phyloP scores from a whole-genome alignment of 192 early-diverging fungal genomes.

The Phlyctochytrium arcticum region DNA sequence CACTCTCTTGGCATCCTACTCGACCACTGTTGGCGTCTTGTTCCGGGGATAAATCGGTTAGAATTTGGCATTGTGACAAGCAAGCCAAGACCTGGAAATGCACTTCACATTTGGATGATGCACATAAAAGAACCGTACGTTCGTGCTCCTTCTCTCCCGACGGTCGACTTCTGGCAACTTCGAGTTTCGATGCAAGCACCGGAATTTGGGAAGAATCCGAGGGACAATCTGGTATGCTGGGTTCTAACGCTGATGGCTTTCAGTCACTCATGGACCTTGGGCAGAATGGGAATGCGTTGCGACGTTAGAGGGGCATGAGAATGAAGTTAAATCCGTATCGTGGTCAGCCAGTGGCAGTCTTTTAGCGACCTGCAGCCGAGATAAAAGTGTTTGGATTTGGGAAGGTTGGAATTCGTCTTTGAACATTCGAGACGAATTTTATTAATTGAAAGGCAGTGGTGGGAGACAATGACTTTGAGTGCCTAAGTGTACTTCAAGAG shows the following conservation, averaged over 20 bases:
- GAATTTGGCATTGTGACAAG: slow-evolving; percentile 67
- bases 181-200: slow-evolving; percentile 90
- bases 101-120: slow-evolving; percentile 70
- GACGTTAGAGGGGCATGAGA: slow-evolving; percentile 96
- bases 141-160: slow-evolving; percentile 75
- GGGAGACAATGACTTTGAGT: slow-evolving; percentile 91
- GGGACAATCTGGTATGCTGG: slow-evolving; percentile 30
- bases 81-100: slow-evolving; percentile 58
- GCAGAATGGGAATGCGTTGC: slow-evolving; percentile 83
- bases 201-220: slow-evolving; percentile 85
- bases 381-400: slow-evolving; percentile 99
- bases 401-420: slow-evolving; percentile 49
- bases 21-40: slow-evolving; percentile 74
- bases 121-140: slow-evolving; percentile 92
- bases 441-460: slow-evolving; percentile 35
- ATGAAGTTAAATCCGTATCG: slow-evolving; percentile 90
- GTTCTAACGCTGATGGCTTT: slow-evolving; percentile 9
- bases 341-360: slow-evolving; percentile 81
- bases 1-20: slow-evolving; percentile 77
- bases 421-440: neutral
- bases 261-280: neutral
- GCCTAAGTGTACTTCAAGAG: slow-evolving; percentile 89
- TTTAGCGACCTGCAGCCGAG: slow-evolving; percentile 89
- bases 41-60: slow-evolving; percentile 82
- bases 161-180: slow-evolving; percentile 72